These are phyloP conservation scores for Cladosporium phlei DNA, from an alignment of 2,329 filamentous ascomycete genomes.

Conservation along the genomic window DNA sequence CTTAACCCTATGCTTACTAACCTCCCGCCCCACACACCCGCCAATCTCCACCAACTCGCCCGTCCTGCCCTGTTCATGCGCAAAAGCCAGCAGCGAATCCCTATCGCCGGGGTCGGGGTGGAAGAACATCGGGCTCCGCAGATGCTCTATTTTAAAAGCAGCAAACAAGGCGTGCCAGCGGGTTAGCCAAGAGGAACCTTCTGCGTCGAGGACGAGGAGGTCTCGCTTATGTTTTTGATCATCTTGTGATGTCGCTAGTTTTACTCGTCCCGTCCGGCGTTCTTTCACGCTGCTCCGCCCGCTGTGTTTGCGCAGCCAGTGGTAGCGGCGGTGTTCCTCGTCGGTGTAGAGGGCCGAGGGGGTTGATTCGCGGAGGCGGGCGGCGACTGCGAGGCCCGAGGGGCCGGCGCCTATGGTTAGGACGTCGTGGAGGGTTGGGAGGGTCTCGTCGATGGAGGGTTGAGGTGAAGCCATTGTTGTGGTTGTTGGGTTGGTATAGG, in stretches of 20 bases:
- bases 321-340: slow-evolving; percentile 75
- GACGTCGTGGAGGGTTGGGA: slow-evolving; percentile 53
- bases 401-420: slow-evolving; percentile 71
- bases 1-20: slow-evolving; percentile 71
- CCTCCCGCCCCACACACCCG: slow-evolving; percentile 71
- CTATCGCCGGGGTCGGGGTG: slow-evolving; percentile 72
- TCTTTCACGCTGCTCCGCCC: slow-evolving; percentile 56
- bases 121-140: slow-evolving; percentile 79
- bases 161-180: slow-evolving; percentile 67
- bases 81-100: slow-evolving; percentile 66
- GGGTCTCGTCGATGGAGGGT: not conserved
- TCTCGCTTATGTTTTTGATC: too few relatives aligned
- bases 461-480: not conserved
- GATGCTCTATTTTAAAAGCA: slow-evolving; percentile 63
- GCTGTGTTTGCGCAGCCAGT: slow-evolving; percentile 67
- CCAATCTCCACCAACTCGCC: slow-evolving; percentile 64
- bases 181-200: slow-evolving; percentile 60
- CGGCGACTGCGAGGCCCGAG: slow-evolving; percentile 68
- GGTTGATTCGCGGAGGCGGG: slow-evolving; percentile 65
- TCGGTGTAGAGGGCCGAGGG: slow-evolving; percentile 78
- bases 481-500: not conserved
- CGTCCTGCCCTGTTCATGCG: slow-evolving; percentile 57
- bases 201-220: slow-evolving; percentile 64
- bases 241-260: too few relatives aligned
- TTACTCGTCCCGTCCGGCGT: slow-evolving; percentile 41